Evolutionary conservation across 2,329 filamentous ascomycete species (phyloP).

Genomic region (Bipolaris zeicola): DNA sequence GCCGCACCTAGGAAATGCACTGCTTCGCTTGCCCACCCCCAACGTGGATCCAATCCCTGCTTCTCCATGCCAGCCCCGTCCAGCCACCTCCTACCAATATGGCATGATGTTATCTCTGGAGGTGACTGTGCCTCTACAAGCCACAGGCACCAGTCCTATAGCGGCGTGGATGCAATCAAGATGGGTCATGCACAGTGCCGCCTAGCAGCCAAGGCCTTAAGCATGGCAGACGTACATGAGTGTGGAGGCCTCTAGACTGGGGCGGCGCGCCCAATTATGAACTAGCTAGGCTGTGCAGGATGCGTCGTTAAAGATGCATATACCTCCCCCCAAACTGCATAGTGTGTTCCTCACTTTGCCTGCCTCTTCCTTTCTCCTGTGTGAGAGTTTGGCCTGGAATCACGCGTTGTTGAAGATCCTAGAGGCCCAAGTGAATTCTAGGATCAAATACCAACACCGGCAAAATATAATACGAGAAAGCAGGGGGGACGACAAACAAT

Average conservation of each 20-base stretch:
- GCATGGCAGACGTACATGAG: slow-evolving; percentile 6
- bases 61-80: neutral
- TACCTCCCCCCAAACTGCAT: neutral
- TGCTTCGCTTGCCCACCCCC: slow-evolving; percentile 2
- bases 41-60: neutral
- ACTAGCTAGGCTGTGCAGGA: neutral
- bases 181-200: neutral
- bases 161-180: neutral
- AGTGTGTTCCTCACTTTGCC: neutral
- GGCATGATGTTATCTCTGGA: neutral
- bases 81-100: slow-evolving; percentile 1
- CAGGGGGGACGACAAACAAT: neutral
- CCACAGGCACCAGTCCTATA: slow-evolving; percentile 3
- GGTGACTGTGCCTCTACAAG: neutral
- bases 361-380: neutral
- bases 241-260: slow-evolving; percentile 3
- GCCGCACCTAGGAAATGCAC: slow-evolving; percentile 3
- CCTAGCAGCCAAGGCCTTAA: slow-evolving; percentile 8
- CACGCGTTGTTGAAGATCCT: neutral
- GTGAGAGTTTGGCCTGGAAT: neutral
- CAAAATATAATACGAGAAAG: neutral
- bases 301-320: slow-evolving; percentile 5
- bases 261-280: neutral
- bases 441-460: neutral
- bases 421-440: neutral